Conservation (phyloP, 2,329 filamentous ascomycete genomes). For the Nannizziopsis arthrosporioides region DNA sequence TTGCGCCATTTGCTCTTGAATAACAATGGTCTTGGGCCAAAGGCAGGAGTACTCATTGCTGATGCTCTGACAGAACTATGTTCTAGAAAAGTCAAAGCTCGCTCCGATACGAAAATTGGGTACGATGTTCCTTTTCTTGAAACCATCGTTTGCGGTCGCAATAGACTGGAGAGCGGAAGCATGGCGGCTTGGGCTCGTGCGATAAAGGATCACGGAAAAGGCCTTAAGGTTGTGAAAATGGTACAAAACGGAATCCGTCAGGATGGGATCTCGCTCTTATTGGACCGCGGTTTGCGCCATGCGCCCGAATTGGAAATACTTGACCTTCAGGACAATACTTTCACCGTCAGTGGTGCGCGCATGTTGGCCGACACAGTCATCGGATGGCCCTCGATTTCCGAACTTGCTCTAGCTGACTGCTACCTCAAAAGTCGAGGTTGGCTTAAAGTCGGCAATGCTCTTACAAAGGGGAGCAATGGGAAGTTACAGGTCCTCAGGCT, state of each 20-base stretch:
- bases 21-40: conserved; percentile 93
- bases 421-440: conserved; percentile 68
- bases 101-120: conserved; percentile 48
- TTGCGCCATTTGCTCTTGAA: conserved; percentile 92
- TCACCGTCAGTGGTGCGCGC: conserved; percentile 67
- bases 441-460: conserved; percentile 57
- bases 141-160: conserved; percentile 94
- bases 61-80: conserved; percentile 76
- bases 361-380: conserved; percentile 65
- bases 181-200: conserved; percentile 92
- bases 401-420: conserved; percentile 83
- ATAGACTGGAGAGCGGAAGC: conserved; percentile 86
- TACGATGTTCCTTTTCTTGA: conserved; percentile 71
- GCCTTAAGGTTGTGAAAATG: conserved; percentile 84
- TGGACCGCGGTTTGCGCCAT: conserved; percentile 65
- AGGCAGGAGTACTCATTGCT: conserved; percentile 78
- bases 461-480: conserved; percentile 63
- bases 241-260: conserved; percentile 95
- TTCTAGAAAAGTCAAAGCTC: conserved; percentile 65
- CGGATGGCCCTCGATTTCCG: conserved; percentile 62
- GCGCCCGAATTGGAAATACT: conserved; percentile 59
- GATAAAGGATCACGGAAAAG: conserved; percentile 64
- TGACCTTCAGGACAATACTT: conserved; percentile 96
- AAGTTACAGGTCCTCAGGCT: conserved; percentile 71
- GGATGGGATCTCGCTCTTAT: conserved; percentile 73